Percentiles rank a stretch among this genome's conserved stretches.
Conservation (phyloP, 345 rosid genomes). For the Sonneratia alba region DNA sequence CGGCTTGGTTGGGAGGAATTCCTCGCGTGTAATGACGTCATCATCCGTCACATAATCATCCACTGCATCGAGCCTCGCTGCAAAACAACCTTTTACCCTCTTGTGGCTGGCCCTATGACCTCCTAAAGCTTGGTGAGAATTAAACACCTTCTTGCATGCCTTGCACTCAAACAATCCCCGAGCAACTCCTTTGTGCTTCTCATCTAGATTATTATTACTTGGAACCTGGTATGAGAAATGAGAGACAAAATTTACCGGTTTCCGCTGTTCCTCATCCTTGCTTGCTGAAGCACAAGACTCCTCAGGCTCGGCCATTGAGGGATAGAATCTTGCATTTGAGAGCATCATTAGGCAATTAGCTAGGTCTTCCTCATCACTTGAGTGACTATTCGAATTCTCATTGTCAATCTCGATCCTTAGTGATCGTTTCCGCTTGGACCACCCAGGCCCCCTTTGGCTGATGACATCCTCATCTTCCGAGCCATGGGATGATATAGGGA, state of each 20-base stretch:
- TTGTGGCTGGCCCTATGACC: conserved; percentile 99
- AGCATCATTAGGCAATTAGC: conserved; percentile 88
- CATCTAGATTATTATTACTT: conserved; percentile 3
- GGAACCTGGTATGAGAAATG: conserved; percentile 21
- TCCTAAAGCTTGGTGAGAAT: conserved; percentile 97
- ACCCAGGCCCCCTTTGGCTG: conserved; percentile 18
- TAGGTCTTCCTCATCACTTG: conserved; percentile 85
- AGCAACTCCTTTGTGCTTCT: conserved; percentile 34
- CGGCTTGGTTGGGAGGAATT: conserved; percentile 14
- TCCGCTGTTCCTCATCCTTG: conserved; percentile 45
- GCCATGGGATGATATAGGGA: neutral
- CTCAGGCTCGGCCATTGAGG: conserved; percentile 34
- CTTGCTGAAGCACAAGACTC: conserved; percentile 67
- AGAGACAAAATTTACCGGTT: conserved; percentile 25
- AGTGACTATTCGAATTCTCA: conserved; percentile 22
- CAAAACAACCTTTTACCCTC: conserved; percentile 96
- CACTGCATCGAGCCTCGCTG: conserved; percentile 42
- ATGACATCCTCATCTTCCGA: conserved; percentile 5
- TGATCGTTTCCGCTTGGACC: conserved; percentile 66
- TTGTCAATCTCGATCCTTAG: conserved; percentile 35
- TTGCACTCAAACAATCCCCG: conserved; percentile 79
- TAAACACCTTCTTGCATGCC: conserved; percentile 94
- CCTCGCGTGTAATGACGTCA: conserved; percentile 40
- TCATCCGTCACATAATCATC: conserved; percentile 33
- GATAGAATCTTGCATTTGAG: conserved; percentile 60